Percentiles rank a stretch among this genome's conserved stretches.
These are phyloP conservation scores for Candida nitratophila DNA, from an alignment of 805 yeast species.

Conservation along the genomic window DNA sequence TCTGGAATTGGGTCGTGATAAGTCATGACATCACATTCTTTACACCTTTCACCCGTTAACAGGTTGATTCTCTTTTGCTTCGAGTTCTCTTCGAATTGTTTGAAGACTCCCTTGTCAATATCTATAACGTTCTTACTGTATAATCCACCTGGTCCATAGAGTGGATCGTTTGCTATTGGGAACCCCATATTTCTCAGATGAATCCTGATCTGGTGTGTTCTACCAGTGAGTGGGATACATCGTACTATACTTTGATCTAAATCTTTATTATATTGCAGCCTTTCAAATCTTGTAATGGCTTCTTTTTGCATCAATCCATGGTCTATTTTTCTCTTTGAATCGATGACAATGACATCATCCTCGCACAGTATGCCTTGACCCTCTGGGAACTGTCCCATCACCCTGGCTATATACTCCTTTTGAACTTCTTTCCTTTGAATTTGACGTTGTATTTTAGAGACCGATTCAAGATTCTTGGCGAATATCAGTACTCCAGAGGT, in stretches of 20 bases:
- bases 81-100: constrained; percentile 7
- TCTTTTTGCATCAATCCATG: constrained; percentile 17
- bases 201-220: constrained; percentile 51
- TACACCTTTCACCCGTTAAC: constrained; percentile 21
- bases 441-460: constrained; percentile 24
- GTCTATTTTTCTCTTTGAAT: constrained; percentile 19
- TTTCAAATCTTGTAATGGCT: constrained; percentile 17
- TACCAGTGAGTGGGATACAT: constrained; percentile 46
- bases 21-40: constrained; percentile 27
- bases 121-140: neutral
- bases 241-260: constrained; percentile 34
- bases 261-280: constrained; percentile 22
- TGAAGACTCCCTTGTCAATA: constrained; percentile 2
- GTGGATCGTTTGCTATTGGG: constrained; percentile 30
- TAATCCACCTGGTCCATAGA: constrained; percentile 15
- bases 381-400: constrained; percentile 33
- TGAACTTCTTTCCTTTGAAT: constrained; percentile 25
- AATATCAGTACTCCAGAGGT: constrained; percentile 45
- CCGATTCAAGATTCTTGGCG: constrained; percentile 29
- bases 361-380: constrained; percentile 17
- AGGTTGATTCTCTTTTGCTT: constrained; percentile 12
- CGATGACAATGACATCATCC: constrained; percentile 31
- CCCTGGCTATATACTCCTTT: constrained; percentile 43
- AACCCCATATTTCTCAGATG: constrained; percentile 41
- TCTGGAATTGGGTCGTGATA: constrained; percentile 24